These are phyloP conservation scores for Penicillium sp. DNA, from an alignment of 2,329 filamentous ascomycete species.

Conservation along the genomic window DNA sequence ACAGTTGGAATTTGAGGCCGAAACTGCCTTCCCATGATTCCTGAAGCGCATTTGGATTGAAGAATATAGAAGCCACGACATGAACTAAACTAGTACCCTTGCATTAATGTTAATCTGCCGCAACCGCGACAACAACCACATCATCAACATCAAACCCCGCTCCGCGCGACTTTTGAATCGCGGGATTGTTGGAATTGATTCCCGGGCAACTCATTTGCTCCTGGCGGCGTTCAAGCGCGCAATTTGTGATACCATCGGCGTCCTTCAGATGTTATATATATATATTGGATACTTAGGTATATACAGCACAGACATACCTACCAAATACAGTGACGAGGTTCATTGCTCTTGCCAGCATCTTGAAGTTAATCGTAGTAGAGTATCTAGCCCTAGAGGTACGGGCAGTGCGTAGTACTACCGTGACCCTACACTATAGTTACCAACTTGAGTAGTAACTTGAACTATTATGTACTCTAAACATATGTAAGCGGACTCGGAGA, in stretches of 20 bases:
- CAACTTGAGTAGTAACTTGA: too few species aligned
- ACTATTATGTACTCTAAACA: too few species aligned
- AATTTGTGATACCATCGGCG: constrained; percentile 18
- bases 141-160: not conserved
- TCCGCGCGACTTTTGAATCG: constrained; percentile 1
- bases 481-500: too few species aligned
- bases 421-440: too few species aligned
- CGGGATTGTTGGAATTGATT: not conserved
- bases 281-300: too few species aligned
- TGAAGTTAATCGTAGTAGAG: too few species aligned
- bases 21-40: constrained; percentile 2
- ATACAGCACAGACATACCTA: constrained; percentile 6
- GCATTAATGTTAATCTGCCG: constrained; percentile 6
- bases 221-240: constrained; percentile 9
- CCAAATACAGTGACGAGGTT: constrained; percentile 7
- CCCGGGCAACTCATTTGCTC: constrained; percentile 1
- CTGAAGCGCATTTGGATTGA: not conserved
- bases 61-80: constrained; percentile 15
- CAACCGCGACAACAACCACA: not conserved
- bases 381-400: too few species aligned
- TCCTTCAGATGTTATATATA: too few species aligned
- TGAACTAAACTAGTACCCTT: not conserved
- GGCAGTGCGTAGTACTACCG: too few species aligned
- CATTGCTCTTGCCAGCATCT: not conserved
- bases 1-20: constrained; percentile 31